Evolutionary conservation across 176 grass and related monocot species (phyloP).

Genomic region (Oryza punctata): DNA sequence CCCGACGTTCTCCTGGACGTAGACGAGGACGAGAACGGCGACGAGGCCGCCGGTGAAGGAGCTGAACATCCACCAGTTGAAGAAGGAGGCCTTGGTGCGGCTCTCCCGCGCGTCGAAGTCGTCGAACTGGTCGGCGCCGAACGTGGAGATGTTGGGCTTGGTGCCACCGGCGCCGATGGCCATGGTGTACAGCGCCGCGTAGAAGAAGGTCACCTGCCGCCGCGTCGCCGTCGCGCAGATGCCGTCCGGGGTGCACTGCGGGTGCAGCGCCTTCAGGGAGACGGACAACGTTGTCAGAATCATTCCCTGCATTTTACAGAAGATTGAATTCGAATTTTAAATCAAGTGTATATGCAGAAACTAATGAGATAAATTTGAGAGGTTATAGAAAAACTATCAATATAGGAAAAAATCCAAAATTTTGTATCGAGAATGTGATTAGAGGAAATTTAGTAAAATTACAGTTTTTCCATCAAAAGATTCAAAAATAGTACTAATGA

Average conservation of each 20-base stretch:
- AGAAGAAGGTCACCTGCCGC: constrained; percentile 59
- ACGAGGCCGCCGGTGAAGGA: constrained; percentile 60
- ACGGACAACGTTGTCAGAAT: constrained; percentile 56
- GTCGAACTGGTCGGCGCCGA: constrained; percentile 87
- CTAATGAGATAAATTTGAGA: no score
- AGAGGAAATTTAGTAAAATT: no score
- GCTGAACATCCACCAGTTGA: constrained; percentile 95
- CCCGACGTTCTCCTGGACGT: constrained; percentile 70
- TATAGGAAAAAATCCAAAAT: no score
- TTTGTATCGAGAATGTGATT: no score
- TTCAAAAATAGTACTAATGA: no score
- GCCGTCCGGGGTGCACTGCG: constrained; percentile 35
- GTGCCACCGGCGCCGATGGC: constrained; percentile 74
- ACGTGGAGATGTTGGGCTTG: constrained; percentile 88
- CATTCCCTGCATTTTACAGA: constrained; percentile 58
- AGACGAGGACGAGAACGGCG: constrained; percentile 63
- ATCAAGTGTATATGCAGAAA: neutral
- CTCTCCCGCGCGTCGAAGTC: constrained; percentile 57
- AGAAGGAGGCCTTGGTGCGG: constrained; percentile 60
- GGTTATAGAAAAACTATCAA: no score
- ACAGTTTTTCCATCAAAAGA: no score
- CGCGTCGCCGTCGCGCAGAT: constrained; percentile 43
- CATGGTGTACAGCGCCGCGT: constrained; percentile 59
- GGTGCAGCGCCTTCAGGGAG: constrained; percentile 52
- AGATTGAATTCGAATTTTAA: no score